Evolutionary conservation across 2,329 filamentous ascomycete genomes (phyloP), one percentile per base, ranked within the genome.

Genomic region (Daldinia sp.): DNA sequence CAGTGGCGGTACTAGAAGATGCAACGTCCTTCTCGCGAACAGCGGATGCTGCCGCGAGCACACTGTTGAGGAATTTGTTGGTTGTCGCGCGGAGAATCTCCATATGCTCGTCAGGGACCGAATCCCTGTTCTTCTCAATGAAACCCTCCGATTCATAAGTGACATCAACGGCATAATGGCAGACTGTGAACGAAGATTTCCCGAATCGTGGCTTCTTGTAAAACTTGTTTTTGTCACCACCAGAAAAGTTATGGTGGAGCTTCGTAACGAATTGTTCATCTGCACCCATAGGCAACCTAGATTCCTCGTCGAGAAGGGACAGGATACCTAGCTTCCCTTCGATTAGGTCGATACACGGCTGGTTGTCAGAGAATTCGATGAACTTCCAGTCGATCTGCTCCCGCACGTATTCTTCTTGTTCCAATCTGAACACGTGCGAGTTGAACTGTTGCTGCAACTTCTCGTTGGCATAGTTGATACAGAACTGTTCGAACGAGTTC

Each of bases 381-480:
- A 99, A 99, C 8, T 92, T 97, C 95, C 95, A 99, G 79, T 98
- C 94, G 69, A 99, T 99, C 80, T 98, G 85, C 79, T 99, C 95
- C 57, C 90, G 88, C 37, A 97, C 86, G 76, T 99, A 99, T 78
- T 99, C 95, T 76, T 99, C 95, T 77, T 99, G 95, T 77, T 99
- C 95, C 19, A 99, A 86, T 79, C 98, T 97, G 86, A 99, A 99
- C 32, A 99, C 95, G 74, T 99, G 95, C 76, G 96, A 93, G 79
- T 99, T 99, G 83, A 99, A 99, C 77, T 98, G 94, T 77, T 99
- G 95, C 77, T 99, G 95, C 56, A 99, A 83, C 80, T 99, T 99
- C 80, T 99, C 95, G 78, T 99, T 99, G 79, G 95, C 95, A 74
- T 99, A 99, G 80, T 99, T 99, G 86, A 99, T 99, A 80, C 95